Conservation (phyloP, 202 grass and related monocot genomes). For the Schoenoplectus triqueter region DNA sequence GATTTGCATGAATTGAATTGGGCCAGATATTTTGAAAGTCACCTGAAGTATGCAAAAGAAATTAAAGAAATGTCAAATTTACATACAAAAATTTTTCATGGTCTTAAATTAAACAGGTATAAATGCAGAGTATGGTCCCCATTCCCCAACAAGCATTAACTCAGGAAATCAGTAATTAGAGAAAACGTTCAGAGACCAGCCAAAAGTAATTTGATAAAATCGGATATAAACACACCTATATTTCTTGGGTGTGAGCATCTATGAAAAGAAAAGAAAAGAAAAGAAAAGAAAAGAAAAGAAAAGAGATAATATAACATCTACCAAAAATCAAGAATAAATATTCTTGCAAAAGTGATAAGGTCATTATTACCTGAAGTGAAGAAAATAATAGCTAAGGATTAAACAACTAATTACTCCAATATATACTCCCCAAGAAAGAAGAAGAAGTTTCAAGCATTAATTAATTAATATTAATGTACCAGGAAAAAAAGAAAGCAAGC, state of each 20-base stretch:
- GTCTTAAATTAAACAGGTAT: no score
- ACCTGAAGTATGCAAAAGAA: conserved; percentile 6
- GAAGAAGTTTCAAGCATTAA: conserved; percentile 19
- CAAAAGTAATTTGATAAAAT: no score
- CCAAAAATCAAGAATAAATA: conserved; percentile 19
- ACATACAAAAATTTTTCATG: not conserved
- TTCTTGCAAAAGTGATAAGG: not conserved
- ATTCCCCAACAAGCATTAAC: no score
- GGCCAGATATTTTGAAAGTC: not conserved
- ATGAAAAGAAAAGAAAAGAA: no score
- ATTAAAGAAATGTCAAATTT: conserved; percentile 14
- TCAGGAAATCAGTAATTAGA: no score
- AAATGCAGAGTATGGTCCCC: no score
- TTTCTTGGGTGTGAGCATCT: no score
- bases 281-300: no score
- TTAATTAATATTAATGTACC: not conserved
- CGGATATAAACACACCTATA: no score
- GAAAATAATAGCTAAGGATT: not conserved
- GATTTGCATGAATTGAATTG: not conserved
- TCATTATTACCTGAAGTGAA: not conserved
- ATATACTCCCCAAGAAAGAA: not conserved
- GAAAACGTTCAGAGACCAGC: no score
- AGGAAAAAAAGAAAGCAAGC: not conserved
- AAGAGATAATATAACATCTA: no score
- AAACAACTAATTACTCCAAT: not conserved